These are phyloP conservation scores for Ophiobolus disseminans DNA, from an alignment of 2,329 filamentous ascomycete genomes.

Conservation along the genomic window DNA sequence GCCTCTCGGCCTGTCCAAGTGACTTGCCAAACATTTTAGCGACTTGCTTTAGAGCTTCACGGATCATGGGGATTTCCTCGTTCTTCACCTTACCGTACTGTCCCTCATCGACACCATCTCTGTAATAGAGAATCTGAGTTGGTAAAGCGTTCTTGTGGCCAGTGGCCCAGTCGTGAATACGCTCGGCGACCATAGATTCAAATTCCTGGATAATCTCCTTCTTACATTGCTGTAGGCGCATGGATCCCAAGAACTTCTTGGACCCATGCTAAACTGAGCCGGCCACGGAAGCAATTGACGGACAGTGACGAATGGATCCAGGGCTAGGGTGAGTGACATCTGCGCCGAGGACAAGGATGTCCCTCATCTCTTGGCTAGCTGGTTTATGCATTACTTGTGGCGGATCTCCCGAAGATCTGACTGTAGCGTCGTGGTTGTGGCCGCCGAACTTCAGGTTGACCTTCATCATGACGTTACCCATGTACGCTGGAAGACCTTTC, in stretches of 20 bases:
- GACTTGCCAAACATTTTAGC: not conserved
- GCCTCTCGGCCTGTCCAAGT: not conserved
- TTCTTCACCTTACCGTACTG: constrained; percentile 1
- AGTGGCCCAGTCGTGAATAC: no score
- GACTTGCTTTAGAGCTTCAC: not conserved
- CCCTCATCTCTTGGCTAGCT: not conserved
- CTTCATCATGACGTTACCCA: constrained; percentile 35
- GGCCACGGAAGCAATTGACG: constrained; percentile 53
- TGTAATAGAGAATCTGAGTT: no score
- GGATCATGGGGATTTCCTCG: not conserved
- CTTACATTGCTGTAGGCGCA: no score
- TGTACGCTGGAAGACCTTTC: constrained; percentile 10
- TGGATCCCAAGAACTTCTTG: no score
- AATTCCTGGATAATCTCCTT: no score
- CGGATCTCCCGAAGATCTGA: no score
- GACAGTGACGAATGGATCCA: constrained; percentile 26
- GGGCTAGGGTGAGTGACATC: constrained; percentile 53
- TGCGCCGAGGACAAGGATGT: constrained; percentile 14
- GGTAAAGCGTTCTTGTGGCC: no score
- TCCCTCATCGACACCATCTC: no score
- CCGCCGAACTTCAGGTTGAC: constrained; percentile 36
- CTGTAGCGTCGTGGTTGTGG: constrained; percentile 23
- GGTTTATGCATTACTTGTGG: no score
- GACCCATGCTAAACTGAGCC: no score
- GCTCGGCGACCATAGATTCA: no score